Conservation (phyloP, 2,329 filamentous ascomycete species). For the Aspergillus melleus region DNA sequence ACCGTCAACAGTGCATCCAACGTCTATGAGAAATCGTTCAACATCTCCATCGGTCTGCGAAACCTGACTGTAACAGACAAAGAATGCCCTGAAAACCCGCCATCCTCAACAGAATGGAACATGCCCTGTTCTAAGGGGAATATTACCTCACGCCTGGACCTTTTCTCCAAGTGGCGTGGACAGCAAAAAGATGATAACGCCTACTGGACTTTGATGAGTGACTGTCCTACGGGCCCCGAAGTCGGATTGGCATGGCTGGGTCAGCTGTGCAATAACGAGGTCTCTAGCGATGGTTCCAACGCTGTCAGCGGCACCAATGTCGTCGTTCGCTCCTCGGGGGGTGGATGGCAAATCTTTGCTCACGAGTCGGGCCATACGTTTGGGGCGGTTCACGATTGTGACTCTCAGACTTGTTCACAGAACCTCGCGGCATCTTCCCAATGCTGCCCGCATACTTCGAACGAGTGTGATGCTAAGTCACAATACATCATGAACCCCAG, state of each 20-base stretch:
- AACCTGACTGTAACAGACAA: constrained; percentile 77
- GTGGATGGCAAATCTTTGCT: constrained; percentile 94
- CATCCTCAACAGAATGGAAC: constrained; percentile 78
- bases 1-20: constrained; percentile 84
- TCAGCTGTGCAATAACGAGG: constrained; percentile 70
- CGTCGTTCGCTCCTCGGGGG: constrained; percentile 75
- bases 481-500: constrained; percentile 96
- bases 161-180: constrained; percentile 88
- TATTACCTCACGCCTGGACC: constrained; percentile 77
- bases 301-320: constrained; percentile 86
- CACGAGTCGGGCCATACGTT: constrained; percentile 95
- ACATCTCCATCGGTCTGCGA: constrained; percentile 86
- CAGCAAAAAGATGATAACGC: constrained; percentile 75
- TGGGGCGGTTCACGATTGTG: constrained; percentile 93
- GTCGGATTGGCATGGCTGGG: constrained; percentile 94
- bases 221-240: constrained; percentile 76
- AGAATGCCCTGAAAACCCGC: constrained; percentile 70
- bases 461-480: constrained; percentile 72
- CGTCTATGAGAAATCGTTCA: constrained; percentile 88
- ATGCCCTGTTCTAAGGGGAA: constrained; percentile 60
- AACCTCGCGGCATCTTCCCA: constrained; percentile 62
- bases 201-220: constrained; percentile 88
- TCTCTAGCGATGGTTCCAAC: constrained; percentile 56
- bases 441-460: constrained; percentile 76
- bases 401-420: constrained; percentile 63